Evolutionary conservation across 2,329 filamentous ascomycete species (phyloP), one percentile per base, ranked within the genome.

Genomic region (Tolypocladium inflatum): DNA sequence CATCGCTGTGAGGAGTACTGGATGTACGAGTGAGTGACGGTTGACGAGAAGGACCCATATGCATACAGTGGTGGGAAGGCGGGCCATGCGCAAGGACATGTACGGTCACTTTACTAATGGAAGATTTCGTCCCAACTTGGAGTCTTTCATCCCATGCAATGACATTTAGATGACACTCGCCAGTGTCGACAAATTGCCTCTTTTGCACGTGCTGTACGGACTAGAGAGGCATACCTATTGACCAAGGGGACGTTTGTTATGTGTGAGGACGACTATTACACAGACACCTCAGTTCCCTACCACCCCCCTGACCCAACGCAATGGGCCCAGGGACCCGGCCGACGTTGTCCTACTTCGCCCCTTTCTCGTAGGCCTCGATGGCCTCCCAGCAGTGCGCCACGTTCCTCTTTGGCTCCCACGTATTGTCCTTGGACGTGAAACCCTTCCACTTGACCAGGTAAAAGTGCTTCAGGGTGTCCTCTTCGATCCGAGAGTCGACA

Each of bases 361-460:
- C 59, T 11, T 55, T 63, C 59, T 79, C 73, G 58, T 73, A 80
- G 2, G 64, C 67, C 11, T 64, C 63, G 38, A 81, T 62, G 1
- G 75, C 61, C 2, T 63, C 62, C 11, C 60, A 58, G 57, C 78
- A 79, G 3, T 76, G 71, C 0, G 55, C 56, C 21, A 83, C 63
- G 58, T 81, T 76, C 21, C 58, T 64, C 63, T 71, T 75, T 1
- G 78, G 78, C 69, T 83, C 81, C 82, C 81, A 84, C 0, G 80
- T 82, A 59, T 77, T 81, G 1, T 78, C 65, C 21, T 70, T 67
- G 1, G 63, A 60, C 0, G 70, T 55, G 57, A 73, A 83, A 0
- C 77, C 78, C 62, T 76, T 74, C 82, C 81, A 84, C 66, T 83
- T 81, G 56, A 85, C 74, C 4, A 71, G 60, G 64, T 79, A 84